Conservation (phyloP, 2,329 filamentous ascomycete species). For the Colletotrichum tabaci region DNA sequence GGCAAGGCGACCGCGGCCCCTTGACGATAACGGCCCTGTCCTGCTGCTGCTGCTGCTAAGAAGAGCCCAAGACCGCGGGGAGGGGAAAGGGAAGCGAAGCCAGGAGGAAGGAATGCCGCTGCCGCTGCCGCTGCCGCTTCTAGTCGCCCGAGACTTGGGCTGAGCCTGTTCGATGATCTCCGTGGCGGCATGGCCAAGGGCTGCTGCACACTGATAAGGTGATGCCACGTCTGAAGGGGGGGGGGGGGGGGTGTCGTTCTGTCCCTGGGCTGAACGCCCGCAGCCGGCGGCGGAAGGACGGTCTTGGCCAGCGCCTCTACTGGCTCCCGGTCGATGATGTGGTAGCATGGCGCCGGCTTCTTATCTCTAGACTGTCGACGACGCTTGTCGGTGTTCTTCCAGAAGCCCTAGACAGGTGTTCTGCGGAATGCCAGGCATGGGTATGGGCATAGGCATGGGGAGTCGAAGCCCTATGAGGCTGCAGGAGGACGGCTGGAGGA, state of each 20-base stretch:
- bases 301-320: slow-evolving; percentile 23
- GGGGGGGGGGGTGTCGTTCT: slow-evolving; percentile 8
- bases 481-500: not conserved
- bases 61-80: not conserved
- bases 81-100: not conserved
- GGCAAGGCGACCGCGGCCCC: slow-evolving; percentile 32
- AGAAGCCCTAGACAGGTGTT: not conserved
- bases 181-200: slow-evolving; percentile 34
- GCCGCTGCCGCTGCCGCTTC: slow-evolving; percentile 22
- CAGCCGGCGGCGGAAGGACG: slow-evolving; percentile 13
- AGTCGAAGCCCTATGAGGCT: not conserved
- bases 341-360: slow-evolving; percentile 30
- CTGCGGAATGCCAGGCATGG: not conserved
- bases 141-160: slow-evolving; percentile 18
- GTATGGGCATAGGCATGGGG: not conserved
- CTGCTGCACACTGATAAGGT: slow-evolving; percentile 33
- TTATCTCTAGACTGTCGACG: slow-evolving; percentile 8
- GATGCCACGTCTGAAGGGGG: not conserved
- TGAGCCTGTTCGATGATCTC: slow-evolving; percentile 24
- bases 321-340: slow-evolving; percentile 1
- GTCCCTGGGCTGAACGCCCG: slow-evolving; percentile 38
- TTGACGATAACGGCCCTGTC: slow-evolving; percentile 18
- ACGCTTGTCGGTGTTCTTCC: slow-evolving; percentile 3
- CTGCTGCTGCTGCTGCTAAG: not conserved
- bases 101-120: slow-evolving; percentile 20